Percentiles rank a stretch among this genome's conserved stretches.
Conservation (phyloP, 2,329 filamentous ascomycete genomes). For the Paracoccidioides brasiliensis region DNA sequence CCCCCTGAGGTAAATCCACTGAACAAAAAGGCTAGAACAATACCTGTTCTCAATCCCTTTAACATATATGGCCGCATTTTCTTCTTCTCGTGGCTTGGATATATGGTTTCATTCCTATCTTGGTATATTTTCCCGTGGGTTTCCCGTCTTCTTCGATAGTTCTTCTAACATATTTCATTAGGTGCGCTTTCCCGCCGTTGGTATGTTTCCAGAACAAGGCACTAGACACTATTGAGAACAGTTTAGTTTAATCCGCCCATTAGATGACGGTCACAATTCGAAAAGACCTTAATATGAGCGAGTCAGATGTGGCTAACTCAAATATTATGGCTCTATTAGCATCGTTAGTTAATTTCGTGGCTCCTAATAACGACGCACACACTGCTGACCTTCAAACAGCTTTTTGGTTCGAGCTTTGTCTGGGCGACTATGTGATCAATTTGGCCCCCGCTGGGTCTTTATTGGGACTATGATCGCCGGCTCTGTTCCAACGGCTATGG, state of each 20-base stretch:
- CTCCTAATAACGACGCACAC: background rate
- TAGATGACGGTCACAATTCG: slow-evolving; percentile 64
- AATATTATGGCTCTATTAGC: slow-evolving; percentile 73
- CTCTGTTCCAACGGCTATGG: slow-evolving; percentile 67
- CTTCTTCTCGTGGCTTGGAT: slow-evolving; percentile 79
- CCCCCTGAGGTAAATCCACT: slow-evolving; percentile 68
- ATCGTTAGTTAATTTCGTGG: slow-evolving; percentile 37
- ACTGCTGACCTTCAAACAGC: slow-evolving; percentile 21
- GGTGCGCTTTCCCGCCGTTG: slow-evolving; percentile 82
- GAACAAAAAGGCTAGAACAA: slow-evolving; percentile 67
- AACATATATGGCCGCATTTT: slow-evolving; percentile 76
- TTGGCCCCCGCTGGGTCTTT: slow-evolving; percentile 69
- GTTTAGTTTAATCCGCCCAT: slow-evolving; percentile 11
- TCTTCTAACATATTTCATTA: slow-evolving; percentile 10
- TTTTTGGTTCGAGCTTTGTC: slow-evolving; percentile 64
- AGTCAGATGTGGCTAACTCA: slow-evolving; percentile 67
- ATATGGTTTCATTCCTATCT: slow-evolving; percentile 78
- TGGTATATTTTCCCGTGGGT: slow-evolving; percentile 36
- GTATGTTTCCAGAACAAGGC: slow-evolving; percentile 34
- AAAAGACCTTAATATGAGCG: slow-evolving; percentile 58
- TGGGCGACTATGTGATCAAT: slow-evolving; percentile 74
- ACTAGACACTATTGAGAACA: slow-evolving; percentile 6
- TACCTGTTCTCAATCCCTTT: slow-evolving; percentile 66
- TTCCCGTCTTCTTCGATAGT: background rate
- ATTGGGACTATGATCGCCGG: slow-evolving; percentile 64